Base-by-base conservation (phyloP, 176 grass and related monocot species). In the Phoenix roebelenii region DNA sequence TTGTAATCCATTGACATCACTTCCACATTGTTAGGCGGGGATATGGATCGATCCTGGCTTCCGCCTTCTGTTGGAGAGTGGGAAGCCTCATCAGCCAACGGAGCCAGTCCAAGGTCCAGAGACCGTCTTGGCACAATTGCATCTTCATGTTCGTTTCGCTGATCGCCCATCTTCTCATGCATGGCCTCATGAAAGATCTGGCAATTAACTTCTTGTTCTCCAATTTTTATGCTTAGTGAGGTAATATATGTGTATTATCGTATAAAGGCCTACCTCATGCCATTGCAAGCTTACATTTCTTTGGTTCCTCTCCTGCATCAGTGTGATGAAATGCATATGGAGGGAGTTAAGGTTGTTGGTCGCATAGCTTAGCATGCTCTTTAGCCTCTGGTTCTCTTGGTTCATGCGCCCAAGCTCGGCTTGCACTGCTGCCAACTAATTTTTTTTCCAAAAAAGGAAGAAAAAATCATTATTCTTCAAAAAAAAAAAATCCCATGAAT, bases 331-430 rank as follows among this genome's bases (percentile, higher is more conserved):
- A 53, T 90, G 92, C 80, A 76, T 90, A 61, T 88, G 86, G 2
- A 96, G 92, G 49, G 83, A 72, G 35, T 82, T 85, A 78, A 90
- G 90, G 72, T 85, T 90, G 64, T 0, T 52, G 50, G 72, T 88
- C 70, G 85, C 87, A 62, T 90, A 87, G 54, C 60, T 60, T 15
- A 96, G 73, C 78, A 88, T 85, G 55, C 54, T 83, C 23, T 60
- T 80, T 51, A 96, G 76, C 17, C 78, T 78, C 62, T 96, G 83
- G 76, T 96, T 96, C 83, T 96, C 92, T 59, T 96, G 80, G 39
- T 85, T 90, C 83, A 96, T 80, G 23, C 87, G 84, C 1, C 49
- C 62, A 5, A 96, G 66, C 72, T 96, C 87, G 24, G 75, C 72
- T 72, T 87, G 74, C 87, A 90, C 72, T 50, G 29, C 65, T 3